Conservation (phyloP, 2,329 filamentous ascomycete genomes). For the Juglanconis sp. region DNA sequence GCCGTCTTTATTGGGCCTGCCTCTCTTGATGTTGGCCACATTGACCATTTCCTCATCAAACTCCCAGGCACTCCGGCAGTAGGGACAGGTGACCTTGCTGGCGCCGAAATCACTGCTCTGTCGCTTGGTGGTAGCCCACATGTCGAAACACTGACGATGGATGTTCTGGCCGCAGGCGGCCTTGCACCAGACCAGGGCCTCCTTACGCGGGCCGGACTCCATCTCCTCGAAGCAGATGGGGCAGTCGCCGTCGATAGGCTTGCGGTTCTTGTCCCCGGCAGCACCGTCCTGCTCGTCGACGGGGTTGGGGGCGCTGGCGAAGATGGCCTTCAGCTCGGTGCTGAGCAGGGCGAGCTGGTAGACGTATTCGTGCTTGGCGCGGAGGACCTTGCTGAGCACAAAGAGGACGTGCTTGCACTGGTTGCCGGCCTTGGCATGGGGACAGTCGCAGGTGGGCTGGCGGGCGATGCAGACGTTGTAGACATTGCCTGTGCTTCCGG, state of each 20-base stretch:
- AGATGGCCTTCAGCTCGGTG: constrained; percentile 57
- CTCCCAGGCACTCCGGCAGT: constrained; percentile 58
- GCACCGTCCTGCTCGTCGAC: constrained; percentile 27
- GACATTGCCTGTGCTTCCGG: constrained; percentile 64
- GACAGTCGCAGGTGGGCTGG: constrained; percentile 54
- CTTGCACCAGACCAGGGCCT: constrained; percentile 47
- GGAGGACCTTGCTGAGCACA: constrained; percentile 57
- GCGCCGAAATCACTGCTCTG: constrained; percentile 21
- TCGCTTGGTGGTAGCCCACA: constrained; percentile 50
- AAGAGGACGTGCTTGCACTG: constrained; percentile 67
- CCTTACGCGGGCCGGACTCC: constrained; percentile 27
- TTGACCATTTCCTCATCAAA: constrained; percentile 41
- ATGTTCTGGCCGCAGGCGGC: constrained; percentile 55
- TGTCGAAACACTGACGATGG: constrained; percentile 51
- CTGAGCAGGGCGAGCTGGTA: constrained; percentile 62
- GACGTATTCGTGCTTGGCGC: constrained; percentile 50
- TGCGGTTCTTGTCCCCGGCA: constrained; percentile 36
- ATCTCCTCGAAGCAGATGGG: constrained; percentile 56
- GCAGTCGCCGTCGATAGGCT: constrained; percentile 50
- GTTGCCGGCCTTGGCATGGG: constrained; percentile 48
- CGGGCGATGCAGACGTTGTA: constrained; percentile 55
- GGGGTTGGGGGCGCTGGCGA: constrained; percentile 51
- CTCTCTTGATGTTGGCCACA: constrained; percentile 37
- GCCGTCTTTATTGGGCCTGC: constrained; percentile 38
- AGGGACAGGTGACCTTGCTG: constrained; percentile 54